Base-by-base conservation (phyloP, 1,284 basidiomycete species). In the Veloboletus limbatus region DNA sequence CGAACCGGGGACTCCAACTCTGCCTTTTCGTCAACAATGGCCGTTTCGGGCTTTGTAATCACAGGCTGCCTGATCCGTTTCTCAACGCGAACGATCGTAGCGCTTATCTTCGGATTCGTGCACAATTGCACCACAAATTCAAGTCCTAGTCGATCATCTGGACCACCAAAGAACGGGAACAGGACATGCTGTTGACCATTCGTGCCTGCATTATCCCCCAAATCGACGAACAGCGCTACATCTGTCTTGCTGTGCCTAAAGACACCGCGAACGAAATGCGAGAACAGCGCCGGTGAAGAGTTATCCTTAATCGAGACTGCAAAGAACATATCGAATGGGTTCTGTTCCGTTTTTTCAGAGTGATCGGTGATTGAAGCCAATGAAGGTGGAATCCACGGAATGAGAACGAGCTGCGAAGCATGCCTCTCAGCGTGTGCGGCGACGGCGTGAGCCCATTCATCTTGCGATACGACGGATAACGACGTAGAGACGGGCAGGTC, bases 141-240 rank as follows among this genome's bases (percentile, higher is more conserved):
- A 30, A 98, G 73, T 0, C 92, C 93, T 10, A 92, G 77, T 1
- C 96, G 81, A 64, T 97, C 95, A 63, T 99, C 96, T 0, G 92
- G 85, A 0, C 96, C 96, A 37, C 95, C 95, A 65, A 95, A 91
- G 79, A 98, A 98, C 1, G 91, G 88, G 26, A 96, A 67, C 65
- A 96, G 83, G 25, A 97, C 61, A 60, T 95, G 92, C 52, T 86
- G 81, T 25, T 56, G 50, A 49, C 62, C 69, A 33, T 59, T 65
- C 45, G 54, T 66, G 28, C 58, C 55, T 4, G 55, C 53, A 21
- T 67, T 64, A 20, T 70, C 71, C 6, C 76, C 79, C 25, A 81
- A 75, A 59, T 95, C 91, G 38, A 96, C 79, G 60, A 85, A 91
- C 14, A 98, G 69, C 3, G 87, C 94, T 14, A 96, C 82, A 49